Evolutionary conservation across 2,329 filamentous ascomycete genomes (phyloP).

Genomic region (Botrytis medusae): DNA sequence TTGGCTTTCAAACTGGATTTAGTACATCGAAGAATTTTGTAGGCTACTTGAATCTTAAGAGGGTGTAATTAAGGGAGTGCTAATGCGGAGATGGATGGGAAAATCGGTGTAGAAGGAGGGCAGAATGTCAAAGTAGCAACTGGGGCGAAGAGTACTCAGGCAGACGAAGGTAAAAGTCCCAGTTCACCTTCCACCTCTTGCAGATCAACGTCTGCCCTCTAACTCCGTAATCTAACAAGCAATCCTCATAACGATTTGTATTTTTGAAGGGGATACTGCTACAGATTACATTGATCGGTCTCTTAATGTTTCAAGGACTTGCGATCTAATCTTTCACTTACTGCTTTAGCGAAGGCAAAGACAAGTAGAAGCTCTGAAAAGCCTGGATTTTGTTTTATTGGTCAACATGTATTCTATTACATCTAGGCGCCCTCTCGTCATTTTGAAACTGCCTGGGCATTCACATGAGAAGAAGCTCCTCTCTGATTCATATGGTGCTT

Average conservation of each 20-base stretch:
- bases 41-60: not conserved
- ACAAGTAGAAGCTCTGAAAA: not conserved
- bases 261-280: not conserved
- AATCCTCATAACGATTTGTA: not conserved
- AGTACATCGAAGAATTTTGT: not conserved
- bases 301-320: not conserved
- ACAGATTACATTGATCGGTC: not conserved
- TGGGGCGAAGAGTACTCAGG: accelerated
- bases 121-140: not conserved
- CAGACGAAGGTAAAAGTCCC: not conserved
- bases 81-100: not conserved
- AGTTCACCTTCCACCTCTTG: not conserved
- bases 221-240: not conserved
- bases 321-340: not conserved
- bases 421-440: not conserved
- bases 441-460: not conserved
- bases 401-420: not conserved
- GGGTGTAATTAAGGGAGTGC: not conserved
- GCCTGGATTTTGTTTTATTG: not conserved
- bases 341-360: not conserved
- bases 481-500: not conserved
- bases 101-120: not conserved
- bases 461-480: not conserved
- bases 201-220: not conserved
- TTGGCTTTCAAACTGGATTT: not conserved